Conservation (phyloP, 2,329 filamentous ascomycete genomes). For the Biscogniauxia sp. region DNA sequence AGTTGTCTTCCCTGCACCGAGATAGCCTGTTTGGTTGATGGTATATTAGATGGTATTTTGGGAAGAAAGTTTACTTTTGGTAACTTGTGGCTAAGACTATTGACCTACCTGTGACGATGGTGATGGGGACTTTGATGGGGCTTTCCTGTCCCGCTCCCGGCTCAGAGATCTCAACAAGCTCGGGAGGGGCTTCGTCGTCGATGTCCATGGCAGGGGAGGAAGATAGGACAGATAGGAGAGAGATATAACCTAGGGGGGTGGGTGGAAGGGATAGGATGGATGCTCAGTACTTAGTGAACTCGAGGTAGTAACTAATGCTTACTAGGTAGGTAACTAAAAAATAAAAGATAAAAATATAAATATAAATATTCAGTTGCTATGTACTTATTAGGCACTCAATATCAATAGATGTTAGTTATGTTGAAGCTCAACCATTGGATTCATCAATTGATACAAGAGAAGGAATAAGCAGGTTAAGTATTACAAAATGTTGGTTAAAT, state of each 20-base stretch:
- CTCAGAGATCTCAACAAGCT: conserved; percentile 44
- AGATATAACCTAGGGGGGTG: no score
- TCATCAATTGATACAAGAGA: no score
- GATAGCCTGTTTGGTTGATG: conserved; percentile 77
- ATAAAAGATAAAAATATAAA: no score
- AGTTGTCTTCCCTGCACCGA: conserved; percentile 94
- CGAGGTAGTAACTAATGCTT: no score
- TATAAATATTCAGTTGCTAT: no score
- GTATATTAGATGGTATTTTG: conserved; percentile 6
- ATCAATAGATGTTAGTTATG: no score
- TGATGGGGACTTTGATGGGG: conserved; percentile 72
- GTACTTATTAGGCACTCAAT: no score
- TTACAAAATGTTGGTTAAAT: neutral
- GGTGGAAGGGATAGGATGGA: no score
- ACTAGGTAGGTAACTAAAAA: no score
- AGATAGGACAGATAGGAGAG: neutral
- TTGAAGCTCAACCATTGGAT: neutral
- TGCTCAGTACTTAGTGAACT: no score
- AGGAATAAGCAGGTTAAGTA: no score
- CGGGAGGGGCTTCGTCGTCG: conserved; percentile 66
- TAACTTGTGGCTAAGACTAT: conserved; percentile 8
- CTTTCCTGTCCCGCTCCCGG: conserved; percentile 43
- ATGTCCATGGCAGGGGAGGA: conserved; percentile 50
- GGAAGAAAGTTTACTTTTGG: neutral
- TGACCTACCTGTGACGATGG: conserved; percentile 70